These are phyloP conservation scores for Hypoxylon sp. DNA, from an alignment of 2,329 filamentous ascomycete genomes.

Conservation along the genomic window DNA sequence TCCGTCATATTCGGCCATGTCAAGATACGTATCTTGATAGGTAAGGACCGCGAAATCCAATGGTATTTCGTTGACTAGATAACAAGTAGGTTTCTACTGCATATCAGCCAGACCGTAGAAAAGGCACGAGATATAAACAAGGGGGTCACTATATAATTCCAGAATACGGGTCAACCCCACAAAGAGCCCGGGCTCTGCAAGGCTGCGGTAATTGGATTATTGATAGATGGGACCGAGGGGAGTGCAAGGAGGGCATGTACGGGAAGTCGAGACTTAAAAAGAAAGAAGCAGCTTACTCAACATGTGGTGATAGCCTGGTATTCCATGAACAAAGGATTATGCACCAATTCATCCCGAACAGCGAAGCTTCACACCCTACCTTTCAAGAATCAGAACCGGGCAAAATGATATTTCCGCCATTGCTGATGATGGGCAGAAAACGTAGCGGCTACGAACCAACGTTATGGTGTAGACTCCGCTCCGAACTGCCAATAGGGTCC, in stretches of 20 bases:
- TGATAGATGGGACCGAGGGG: neutral
- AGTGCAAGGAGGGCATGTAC: neutral
- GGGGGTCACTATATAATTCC: neutral
- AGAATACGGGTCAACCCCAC: slow-evolving; percentile 7
- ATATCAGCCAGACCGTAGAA: neutral
- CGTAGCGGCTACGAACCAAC: slow-evolving; percentile 2
- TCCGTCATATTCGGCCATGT: slow-evolving; percentile 25
- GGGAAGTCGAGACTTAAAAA: neutral
- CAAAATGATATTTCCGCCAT: slow-evolving; percentile 11
- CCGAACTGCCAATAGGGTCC: slow-evolving; percentile 15
- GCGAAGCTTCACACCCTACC: neutral
- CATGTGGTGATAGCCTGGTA: neutral
- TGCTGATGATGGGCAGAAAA: slow-evolving; percentile 6
- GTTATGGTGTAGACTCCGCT: slow-evolving; percentile 1
- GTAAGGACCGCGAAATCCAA: slow-evolving; percentile 1
- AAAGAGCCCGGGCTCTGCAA: slow-evolving; percentile 1
- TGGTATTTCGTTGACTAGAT: neutral
- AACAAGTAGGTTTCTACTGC: neutral
- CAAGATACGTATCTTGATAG: slow-evolving; percentile 9
- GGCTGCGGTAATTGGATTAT: neutral
- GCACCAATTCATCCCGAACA: slow-evolving; percentile 1
- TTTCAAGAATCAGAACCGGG: neutral
- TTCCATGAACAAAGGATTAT: slow-evolving; percentile 8
- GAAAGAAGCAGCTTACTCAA: slow-evolving; percentile 9
- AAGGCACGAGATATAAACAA: slow-evolving; percentile 9